These are phyloP conservation scores for Pseudomonodictys pantanalensis DNA, from an alignment of 495 filamentous ascomycete genomes.

Conservation along the genomic window DNA sequence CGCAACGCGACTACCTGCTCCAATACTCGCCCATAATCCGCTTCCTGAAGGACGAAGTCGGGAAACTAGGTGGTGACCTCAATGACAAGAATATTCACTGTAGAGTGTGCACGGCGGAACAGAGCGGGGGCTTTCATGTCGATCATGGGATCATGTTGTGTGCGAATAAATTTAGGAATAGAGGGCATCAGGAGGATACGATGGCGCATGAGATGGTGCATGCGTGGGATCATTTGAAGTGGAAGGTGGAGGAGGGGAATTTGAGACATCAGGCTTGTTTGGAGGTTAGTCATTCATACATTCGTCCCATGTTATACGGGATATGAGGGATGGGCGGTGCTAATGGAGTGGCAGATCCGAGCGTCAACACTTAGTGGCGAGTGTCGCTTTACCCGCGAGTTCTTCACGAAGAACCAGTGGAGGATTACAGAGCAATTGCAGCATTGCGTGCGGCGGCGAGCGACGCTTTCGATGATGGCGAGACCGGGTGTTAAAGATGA, in stretches of 20 bases:
- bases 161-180: conserved; percentile 76
- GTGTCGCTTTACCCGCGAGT: conserved; percentile 85
- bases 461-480: conserved; percentile 68
- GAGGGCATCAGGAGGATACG: conserved; percentile 82
- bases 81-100: conserved; percentile 75
- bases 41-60: conserved; percentile 76
- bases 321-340: not conserved
- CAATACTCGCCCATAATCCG: conserved; percentile 77
- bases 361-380: conserved; percentile 90
- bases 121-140: conserved; percentile 77
- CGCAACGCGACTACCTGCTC: conserved; percentile 74
- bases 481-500: conserved; percentile 81
- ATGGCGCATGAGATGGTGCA: conserved; percentile 97
- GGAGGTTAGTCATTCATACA: conserved; percentile 67
- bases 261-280: conserved; percentile 89
- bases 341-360: conserved; percentile 69
- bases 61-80: conserved; percentile 70
- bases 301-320: not conserved
- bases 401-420: conserved; percentile 79
- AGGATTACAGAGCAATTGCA: conserved; percentile 89
- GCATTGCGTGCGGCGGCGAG: conserved; percentile 80
- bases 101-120: conserved; percentile 63
- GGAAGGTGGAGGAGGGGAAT: conserved; percentile 78
- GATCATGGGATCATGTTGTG: conserved; percentile 84
- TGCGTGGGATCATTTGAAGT: conserved; percentile 89